phyloP scores from a whole-genome alignment of 2,329 filamentous ascomycete genomes.

The Colletotrichum abscissum region DNA sequence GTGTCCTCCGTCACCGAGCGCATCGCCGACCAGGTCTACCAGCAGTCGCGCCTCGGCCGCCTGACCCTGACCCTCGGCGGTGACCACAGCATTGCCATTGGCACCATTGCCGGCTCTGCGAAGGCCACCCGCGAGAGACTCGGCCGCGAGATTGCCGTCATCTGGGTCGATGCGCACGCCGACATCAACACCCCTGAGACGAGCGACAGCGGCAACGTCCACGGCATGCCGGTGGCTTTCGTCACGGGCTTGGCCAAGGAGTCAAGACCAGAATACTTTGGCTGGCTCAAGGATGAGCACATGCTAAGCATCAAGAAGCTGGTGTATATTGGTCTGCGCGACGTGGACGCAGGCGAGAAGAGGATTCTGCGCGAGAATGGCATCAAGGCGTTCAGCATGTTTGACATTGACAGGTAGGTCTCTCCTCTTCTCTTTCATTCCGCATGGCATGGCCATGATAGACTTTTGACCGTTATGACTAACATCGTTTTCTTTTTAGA shows the following conservation, averaged over 20 bases:
- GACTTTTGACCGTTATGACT: not conserved
- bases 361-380: slow-evolving; percentile 86
- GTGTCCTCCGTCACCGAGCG: slow-evolving; percentile 87
- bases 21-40: slow-evolving; percentile 87
- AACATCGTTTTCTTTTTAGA: not conserved
- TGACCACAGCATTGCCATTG: slow-evolving; percentile 96
- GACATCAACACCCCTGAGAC: slow-evolving; percentile 98
- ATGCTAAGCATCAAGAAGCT: slow-evolving; percentile 81
- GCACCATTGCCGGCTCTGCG: slow-evolving; percentile 88
- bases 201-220: slow-evolving; percentile 90
- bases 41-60: slow-evolving; percentile 83
- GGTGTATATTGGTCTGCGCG: slow-evolving; percentile 95
- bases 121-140: slow-evolving; percentile 88
- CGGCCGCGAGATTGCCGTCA: slow-evolving; percentile 86
- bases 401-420: slow-evolving; percentile 83
- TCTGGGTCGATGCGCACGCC: slow-evolving; percentile 98
- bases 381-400: slow-evolving; percentile 98
- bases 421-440: not conserved
- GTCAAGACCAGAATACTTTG: slow-evolving; percentile 83
- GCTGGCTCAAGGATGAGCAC: slow-evolving; percentile 85
- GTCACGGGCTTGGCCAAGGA: slow-evolving; percentile 86
- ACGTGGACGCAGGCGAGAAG: slow-evolving; percentile 96
- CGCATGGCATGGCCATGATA: no score
- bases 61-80: slow-evolving; percentile 94
- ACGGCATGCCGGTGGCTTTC: slow-evolving; percentile 98